phyloP scores from a whole-genome alignment of 495 filamentous ascomycete species.

The Neurospora intermedia region DNA sequence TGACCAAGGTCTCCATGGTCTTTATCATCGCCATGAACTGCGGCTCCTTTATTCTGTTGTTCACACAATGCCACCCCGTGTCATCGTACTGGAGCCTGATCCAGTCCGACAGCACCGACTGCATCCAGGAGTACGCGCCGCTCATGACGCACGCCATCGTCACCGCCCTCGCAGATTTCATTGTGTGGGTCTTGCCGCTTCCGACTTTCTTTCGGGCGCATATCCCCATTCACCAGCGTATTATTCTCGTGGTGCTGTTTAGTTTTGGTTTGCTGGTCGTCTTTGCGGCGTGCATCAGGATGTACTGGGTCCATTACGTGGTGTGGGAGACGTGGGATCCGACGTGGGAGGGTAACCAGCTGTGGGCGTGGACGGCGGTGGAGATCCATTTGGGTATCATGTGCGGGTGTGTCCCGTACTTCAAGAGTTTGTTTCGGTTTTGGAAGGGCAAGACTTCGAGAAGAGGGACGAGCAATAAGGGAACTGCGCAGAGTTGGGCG shows the following conservation, averaged over 20 bases:
- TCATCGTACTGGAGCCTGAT: constrained; percentile 25
- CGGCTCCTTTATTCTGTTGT: constrained; percentile 24
- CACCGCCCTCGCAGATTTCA: constrained; percentile 28
- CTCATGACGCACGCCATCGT: constrained; percentile 14
- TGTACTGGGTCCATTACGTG: constrained; percentile 19
- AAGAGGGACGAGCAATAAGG: not conserved
- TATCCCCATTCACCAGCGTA: constrained; percentile 13
- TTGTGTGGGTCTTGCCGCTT: constrained; percentile 34
- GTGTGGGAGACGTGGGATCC: constrained; percentile 22
- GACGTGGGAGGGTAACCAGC: constrained; percentile 28
- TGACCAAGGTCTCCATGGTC: constrained; percentile 16
- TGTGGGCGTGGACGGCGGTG: constrained; percentile 32
- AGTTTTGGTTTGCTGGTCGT: constrained; percentile 17
- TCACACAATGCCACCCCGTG: constrained; percentile 22
- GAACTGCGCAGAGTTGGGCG: not conserved
- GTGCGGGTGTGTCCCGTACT: constrained; percentile 28
- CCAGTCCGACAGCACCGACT: constrained; percentile 2
- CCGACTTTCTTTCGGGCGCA: constrained; percentile 21
- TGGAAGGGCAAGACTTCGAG: not conserved
- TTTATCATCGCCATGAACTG: constrained; percentile 14
- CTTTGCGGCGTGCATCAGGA: constrained; percentile 10
- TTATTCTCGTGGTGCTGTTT: constrained; percentile 18
- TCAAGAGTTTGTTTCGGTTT: constrained; percentile 23
- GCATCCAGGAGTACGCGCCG: constrained; percentile 18
- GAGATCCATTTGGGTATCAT: constrained; percentile 33